These are phyloP conservation scores for Chalciporus sphaerocephalus DNA, from an alignment of 768 basidiomycete genomes.

Conservation along the genomic window DNA sequence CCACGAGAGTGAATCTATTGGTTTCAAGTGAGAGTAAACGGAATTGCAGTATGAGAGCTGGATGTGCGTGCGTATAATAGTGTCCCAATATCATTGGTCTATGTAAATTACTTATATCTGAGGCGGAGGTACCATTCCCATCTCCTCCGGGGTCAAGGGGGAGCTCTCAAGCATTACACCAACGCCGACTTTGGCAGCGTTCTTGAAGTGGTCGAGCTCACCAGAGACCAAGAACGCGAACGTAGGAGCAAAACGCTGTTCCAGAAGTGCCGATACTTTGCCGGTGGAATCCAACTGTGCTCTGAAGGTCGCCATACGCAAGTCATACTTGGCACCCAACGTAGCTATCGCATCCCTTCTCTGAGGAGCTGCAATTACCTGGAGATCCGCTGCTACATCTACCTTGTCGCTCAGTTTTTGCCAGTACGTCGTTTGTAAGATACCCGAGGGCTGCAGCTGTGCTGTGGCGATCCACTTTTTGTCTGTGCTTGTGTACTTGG, in stretches of 20 bases:
- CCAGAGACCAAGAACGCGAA: slow-evolving; percentile 94
- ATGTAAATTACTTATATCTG: slow-evolving; percentile 33
- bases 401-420: slow-evolving; percentile 94
- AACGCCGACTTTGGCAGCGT: slow-evolving; percentile 89
- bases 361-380: slow-evolving; percentile 70
- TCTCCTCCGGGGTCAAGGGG: slow-evolving; percentile 76
- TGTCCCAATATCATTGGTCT: slow-evolving; percentile 26
- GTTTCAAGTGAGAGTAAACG: background rate
- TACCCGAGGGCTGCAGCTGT: slow-evolving; percentile 76
- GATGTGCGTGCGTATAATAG: slow-evolving; percentile 14
- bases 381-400: slow-evolving; percentile 93
- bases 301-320: slow-evolving; percentile 88
- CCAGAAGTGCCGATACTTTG: slow-evolving; percentile 90
- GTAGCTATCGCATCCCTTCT: slow-evolving; percentile 92
- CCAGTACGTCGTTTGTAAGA: slow-evolving; percentile 92
- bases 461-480: slow-evolving; percentile 93
- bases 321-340: slow-evolving; percentile 93
- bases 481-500: slow-evolving; percentile 68
- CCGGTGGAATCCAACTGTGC: slow-evolving; percentile 94
- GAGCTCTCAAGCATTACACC: slow-evolving; percentile 97
- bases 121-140: slow-evolving; percentile 57
- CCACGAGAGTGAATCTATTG: slow-evolving; percentile 15
- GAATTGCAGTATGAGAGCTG: slow-evolving; percentile 10
- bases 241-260: slow-evolving; percentile 92
- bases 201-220: slow-evolving; percentile 99